Evolutionary conservation across 75 land plant genomes (phyloP), one percentile per base, ranked within the genome.

Genomic region (Picea glauca): DNA sequence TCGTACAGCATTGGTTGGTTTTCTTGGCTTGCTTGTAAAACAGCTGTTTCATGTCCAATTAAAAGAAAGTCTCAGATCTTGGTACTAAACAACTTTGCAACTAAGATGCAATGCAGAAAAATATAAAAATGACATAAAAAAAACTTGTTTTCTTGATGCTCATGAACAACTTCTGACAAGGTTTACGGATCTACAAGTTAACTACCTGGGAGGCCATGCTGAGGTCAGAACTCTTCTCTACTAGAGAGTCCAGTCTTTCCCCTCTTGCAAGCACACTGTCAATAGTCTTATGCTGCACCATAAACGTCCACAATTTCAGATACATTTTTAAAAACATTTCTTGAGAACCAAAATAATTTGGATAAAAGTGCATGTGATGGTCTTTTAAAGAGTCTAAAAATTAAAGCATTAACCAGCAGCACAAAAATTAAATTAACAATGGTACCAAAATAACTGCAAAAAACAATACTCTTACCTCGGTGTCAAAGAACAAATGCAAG

Each of bases 21-120:
- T 96, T 96, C 89, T 89, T 96, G 1, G 98, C 98, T 83, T 93
- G 98, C 86, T 96, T 96, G 90, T 93, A 96, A 81, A 96, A 96
- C 89, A 96, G 82, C 98, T 96, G 91, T 73, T 80, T 14, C 79
- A 59, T 61, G 57, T 67, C 77, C 62, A 32, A 80, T 35, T 50
- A 72, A 78, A 68, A 18, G 30, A 61, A 58, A 30, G 32, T 78
- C 20, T 32, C 75, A 73, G 43, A 73, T 50, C 56, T 50, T 50
- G 11, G 56, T 1, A 50, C 56, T 9, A 70, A 38, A 43, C 18
- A 5, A 26, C 7, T 70, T 20, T n/a, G 21, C 23, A 38, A 70
- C 7, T 9, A 50, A 40, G 40, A 66, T 5, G 40, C 18, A 33
- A 35, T 70, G 11, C 26, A 40, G 18, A 18, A 70, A 2, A 70